These are phyloP conservation scores for Poa pratensis DNA, from an alignment of 176 grass and related monocot species.

Conservation along the genomic window DNA sequence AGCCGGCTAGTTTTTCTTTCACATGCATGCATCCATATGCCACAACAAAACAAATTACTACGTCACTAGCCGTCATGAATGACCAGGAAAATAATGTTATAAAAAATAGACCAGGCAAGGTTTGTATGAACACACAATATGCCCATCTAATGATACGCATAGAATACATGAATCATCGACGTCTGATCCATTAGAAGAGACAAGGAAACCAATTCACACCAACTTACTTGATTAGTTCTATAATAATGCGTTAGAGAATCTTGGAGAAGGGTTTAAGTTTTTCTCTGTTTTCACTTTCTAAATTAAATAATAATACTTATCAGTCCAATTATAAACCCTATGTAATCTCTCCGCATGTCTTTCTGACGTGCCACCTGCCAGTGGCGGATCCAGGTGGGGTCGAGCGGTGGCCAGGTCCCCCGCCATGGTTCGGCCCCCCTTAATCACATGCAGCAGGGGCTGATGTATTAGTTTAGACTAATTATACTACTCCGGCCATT, in stretches of 20 bases:
- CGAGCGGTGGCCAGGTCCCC: too few species aligned
- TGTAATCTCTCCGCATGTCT: not conserved
- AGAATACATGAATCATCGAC: not conserved
- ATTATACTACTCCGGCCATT: too few species aligned
- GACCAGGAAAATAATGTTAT: not conserved
- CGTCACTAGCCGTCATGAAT: constrained; percentile 5
- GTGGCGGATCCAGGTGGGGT: too few species aligned
- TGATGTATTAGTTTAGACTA: too few species aligned
- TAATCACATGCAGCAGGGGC: too few species aligned
- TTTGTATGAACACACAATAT: not conserved
- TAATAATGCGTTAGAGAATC: too few species aligned
- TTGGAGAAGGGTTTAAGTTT: too few species aligned
- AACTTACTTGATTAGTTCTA: not conserved
- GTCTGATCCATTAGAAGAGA: constrained; percentile 3
- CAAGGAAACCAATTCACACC: not conserved
- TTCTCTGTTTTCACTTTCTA: not conserved
- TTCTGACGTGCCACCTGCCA: not conserved
- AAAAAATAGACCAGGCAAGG: not conserved
- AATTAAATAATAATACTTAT: not conserved
- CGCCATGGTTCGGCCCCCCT: too few species aligned
- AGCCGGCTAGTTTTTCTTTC: not conserved
- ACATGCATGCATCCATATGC: not conserved
- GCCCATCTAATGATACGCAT: not conserved
- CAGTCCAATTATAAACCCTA: not conserved
- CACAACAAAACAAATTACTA: not conserved